Base-by-base conservation (phyloP, 805 yeast species). In the Candida corydali region DNA sequence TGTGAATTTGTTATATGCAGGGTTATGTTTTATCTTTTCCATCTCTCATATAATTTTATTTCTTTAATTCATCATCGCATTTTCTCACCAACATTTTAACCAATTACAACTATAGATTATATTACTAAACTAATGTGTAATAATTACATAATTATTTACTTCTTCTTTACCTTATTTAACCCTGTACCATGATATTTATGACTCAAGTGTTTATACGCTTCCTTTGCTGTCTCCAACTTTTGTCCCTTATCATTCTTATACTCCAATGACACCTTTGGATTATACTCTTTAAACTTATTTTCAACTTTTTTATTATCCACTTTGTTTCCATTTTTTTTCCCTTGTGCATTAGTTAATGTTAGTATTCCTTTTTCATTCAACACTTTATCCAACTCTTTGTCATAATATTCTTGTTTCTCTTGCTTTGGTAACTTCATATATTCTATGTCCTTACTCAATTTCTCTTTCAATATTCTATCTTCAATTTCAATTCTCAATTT, bases 201-300 rank as follows among this genome's bases (percentile, higher is more conserved):
- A 3, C 93, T 82, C 32, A 86, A 59, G 42, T 75, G 75, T 59
- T 84, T 86, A 64, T 75, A 86, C 1, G 95, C 95, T 41, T 80
- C 80, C 50, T 82, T 84, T 14, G 34, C 19, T 3, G 80, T 68
- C 20, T 69, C 61, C 18, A 87, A 57, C 15, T 65, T 63, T 22
- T 73, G 63, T 1, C 95, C 95, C 2, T 58, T 47, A 17, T 76
- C 80, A 52, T 86, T 94, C 14, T 65, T 70, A 55, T 86, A 83
- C 17, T 66, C 70, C 3, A 86, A 49, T 17, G 61, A 58, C n/a
- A 79, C 70, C 15, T 63, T 49, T 0, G 81, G 80, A 24, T 65
- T 66, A 45, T 75, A 73, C 49, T 39, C 3, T 8, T 47, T 44
- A 20, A 54, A 55, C 25, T 36, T 43, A 23, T 32, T 31, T 10